These are phyloP conservation scores for Yamadazyma diospyri DNA, from an alignment of 1,139 yeast genomes.

Conservation along the genomic window DNA sequence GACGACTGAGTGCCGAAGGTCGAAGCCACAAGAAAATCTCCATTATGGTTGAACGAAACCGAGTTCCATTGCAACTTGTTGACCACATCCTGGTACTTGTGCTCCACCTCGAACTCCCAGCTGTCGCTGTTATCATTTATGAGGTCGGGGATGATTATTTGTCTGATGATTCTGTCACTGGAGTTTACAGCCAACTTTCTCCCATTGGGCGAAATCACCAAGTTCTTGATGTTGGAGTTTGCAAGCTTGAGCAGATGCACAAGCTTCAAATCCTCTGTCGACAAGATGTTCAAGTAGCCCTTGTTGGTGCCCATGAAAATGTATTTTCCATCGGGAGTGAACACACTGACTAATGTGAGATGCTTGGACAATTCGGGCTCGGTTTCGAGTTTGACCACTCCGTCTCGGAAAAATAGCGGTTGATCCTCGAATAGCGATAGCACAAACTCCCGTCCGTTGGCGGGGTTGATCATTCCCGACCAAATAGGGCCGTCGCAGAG, in stretches of 20 bases:
- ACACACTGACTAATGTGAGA: conserved; percentile 31
- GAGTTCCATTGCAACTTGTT: conserved; percentile 89
- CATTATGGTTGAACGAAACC: conserved; percentile 69
- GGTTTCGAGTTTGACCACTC: conserved; percentile 26
- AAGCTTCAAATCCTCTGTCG: conserved; percentile 23
- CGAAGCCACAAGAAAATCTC: conserved; percentile 84
- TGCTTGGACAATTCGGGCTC: conserved; percentile 20
- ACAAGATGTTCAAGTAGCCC: conserved; percentile 66
- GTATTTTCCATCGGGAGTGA: conserved; percentile 46
- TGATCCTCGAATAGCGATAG: conserved; percentile 52
- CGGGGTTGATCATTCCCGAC: conserved; percentile 63
- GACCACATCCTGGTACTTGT: conserved; percentile 87
- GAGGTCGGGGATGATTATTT: conserved; percentile 54
- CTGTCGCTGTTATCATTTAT: conserved; percentile 27
- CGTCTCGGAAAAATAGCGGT: conserved; percentile 52
- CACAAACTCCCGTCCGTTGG: conserved; percentile 36
- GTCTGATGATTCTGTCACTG: conserved; percentile 80
- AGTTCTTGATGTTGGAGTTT: conserved; percentile 67
- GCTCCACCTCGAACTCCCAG: conserved; percentile 68
- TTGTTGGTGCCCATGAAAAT: conserved; percentile 75
- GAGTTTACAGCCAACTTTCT: conserved; percentile 72
- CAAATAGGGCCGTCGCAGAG: conserved; percentile 69
- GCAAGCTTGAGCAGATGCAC: conserved; percentile 56
- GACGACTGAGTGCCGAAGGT: conserved; percentile 75
- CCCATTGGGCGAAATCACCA: conserved; percentile 65